These are phyloP conservation scores for Taphrina communis DNA, from an alignment of 1,139 yeast species.

Conservation along the genomic window DNA sequence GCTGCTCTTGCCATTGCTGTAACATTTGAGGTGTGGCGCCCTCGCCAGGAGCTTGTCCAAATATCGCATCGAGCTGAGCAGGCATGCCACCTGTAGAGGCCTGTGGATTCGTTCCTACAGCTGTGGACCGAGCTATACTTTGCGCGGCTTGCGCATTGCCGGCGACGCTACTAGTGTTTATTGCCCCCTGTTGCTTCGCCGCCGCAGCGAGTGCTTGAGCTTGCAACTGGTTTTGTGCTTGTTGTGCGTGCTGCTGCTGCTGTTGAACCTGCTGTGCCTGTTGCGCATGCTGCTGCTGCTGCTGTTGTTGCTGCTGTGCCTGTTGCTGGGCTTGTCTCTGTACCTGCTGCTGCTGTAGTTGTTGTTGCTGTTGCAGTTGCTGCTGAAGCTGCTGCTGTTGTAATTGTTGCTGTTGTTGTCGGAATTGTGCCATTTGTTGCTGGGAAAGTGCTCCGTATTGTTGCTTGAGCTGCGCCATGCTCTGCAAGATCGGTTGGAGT, in stretches of 20 bases:
- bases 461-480: constrained; percentile 34
- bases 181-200: not conserved
- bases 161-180: not conserved
- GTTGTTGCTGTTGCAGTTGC: constrained; percentile 20
- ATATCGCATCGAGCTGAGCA: constrained; percentile 33
- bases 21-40: constrained; percentile 37
- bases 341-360: constrained; percentile 21
- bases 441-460: constrained; percentile 28
- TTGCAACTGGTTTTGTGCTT: constrained; percentile 8
- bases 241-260: constrained; percentile 34
- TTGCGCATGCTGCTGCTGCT: constrained; percentile 21
- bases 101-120: not conserved
- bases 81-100: constrained; percentile 1
- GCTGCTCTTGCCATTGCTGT: constrained; percentile 41
- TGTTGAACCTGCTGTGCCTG: constrained; percentile 19
- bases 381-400: constrained; percentile 23
- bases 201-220: constrained; percentile 14
- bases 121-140: not conserved
- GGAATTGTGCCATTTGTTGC: constrained; percentile 34
- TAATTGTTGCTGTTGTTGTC: constrained; percentile 32
- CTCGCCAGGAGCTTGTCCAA: constrained; percentile 30
- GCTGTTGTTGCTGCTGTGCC: constrained; percentile 26
- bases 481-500: constrained; percentile 15
- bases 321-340: constrained; percentile 22
- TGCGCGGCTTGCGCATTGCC: constrained; percentile 7